Base-by-base conservation (phyloP, 2,329 filamentous ascomycete species). In the Hymenotorrendiella dingleyae region DNA sequence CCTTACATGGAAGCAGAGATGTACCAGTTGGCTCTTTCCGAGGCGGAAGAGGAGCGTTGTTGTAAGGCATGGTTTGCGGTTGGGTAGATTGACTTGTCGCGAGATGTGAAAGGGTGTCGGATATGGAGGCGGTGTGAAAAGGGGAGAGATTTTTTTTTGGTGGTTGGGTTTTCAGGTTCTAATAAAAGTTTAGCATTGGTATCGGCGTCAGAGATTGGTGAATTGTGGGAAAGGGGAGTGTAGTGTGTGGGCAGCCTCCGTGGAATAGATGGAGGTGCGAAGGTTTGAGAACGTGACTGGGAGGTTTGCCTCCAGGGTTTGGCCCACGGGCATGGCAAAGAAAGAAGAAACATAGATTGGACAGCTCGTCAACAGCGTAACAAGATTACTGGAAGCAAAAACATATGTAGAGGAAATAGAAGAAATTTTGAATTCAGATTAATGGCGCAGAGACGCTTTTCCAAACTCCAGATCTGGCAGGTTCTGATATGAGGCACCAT, bases 11-110 rank as follows among this genome's bases (percentile, higher is more conserved):
- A 23, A 97, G 77, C 54, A 87, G 84, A 17, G 86, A 85, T 52
- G 88, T 82, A 54, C 91, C 91, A 2, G 86, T 94, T 34, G 86
- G 78, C 66, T 94, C 88, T 62, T 86, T 82, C 11, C 84, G 72
- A 28, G 85, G 86, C 53, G 84, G 78, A 43, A 93, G 93, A 14
- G 86, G 83, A 3, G 82, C 81, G 53, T 86, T 91, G 67, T 95
- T 95, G 70, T 93, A 90, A 20, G 90, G 86, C 90, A 97, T 96
- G 17, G n/a, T 39, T 16, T 8, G 11, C 21, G 34, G 14, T 21
- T 22, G 11, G 4, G 23, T 24, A 6, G 7, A 14, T 27, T 14
- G 14, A 17, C 14, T 10, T 12, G 8, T 19, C 10, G 14, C 17
- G 17, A 8, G 24, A 17, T 12, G 21, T 10, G 35, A 14, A 16